Conservation (phyloP, 1,139 yeast species). For the Sugiyamaella grinbergsii region DNA sequence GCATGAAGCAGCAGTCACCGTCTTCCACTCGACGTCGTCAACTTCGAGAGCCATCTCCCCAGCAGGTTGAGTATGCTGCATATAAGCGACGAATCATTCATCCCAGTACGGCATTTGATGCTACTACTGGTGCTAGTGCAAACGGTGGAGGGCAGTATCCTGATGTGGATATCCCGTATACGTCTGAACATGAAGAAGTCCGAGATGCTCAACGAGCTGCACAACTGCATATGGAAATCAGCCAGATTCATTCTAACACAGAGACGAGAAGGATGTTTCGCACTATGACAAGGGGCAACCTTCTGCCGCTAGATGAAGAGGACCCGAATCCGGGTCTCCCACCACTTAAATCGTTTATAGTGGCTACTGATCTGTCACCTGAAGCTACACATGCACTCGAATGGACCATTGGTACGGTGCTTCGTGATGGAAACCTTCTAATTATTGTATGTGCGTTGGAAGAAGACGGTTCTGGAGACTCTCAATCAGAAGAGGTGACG, state of each 20-base stretch:
- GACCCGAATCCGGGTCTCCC: slow-evolving; percentile 40
- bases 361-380: slow-evolving; percentile 81
- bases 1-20: slow-evolving; percentile 4
- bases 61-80: slow-evolving; percentile 52
- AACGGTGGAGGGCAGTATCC: slow-evolving; percentile 27
- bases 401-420: slow-evolving; percentile 86
- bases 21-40: slow-evolving; percentile 32
- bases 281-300: slow-evolving; percentile 71
- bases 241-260: slow-evolving; percentile 61
- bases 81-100: slow-evolving; percentile 50
- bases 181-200: slow-evolving; percentile 70
- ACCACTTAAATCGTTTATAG: slow-evolving; percentile 67
- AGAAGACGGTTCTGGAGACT: slow-evolving; percentile 52
- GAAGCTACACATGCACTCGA: slow-evolving; percentile 86
- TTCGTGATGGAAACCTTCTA: slow-evolving; percentile 81
- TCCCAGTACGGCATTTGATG: slow-evolving; percentile 44
- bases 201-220: slow-evolving; percentile 67
- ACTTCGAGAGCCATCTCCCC: slow-evolving; percentile 51
- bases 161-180: slow-evolving; percentile 55
- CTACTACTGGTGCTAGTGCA: slow-evolving; percentile 25
- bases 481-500: slow-evolving; percentile 41
- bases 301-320: slow-evolving; percentile 52
- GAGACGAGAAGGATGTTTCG: slow-evolving; percentile 58
- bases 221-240: slow-evolving; percentile 58
- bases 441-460: slow-evolving; percentile 79